Base-by-base conservation (phyloP, 805 yeast genomes). In the Kodamaea neixiangensis region DNA sequence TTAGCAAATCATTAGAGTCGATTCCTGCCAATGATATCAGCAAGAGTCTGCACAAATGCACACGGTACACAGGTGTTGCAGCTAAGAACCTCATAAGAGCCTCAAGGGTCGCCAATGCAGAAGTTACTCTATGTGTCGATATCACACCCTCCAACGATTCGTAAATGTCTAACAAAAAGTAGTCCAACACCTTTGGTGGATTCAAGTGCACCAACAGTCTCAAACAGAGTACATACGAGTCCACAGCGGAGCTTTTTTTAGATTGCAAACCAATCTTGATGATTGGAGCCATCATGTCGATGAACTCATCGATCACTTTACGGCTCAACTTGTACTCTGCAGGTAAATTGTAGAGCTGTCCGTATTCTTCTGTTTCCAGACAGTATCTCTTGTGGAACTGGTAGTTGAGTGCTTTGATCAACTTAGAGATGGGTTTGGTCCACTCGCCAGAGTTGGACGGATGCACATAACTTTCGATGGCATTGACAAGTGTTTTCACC, bases 391-490 rank as follows among this genome's bases (percentile, higher is more conserved):
- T 78, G 60, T 85, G 89, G 52, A 82, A 83, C 55, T 79, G 79
- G 45, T 77, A 73, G 0, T 84, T 78, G 47, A 89, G 69, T 41
- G 82, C 78, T 53, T 79, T 77, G n/a, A 87, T 71, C 21, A 88
- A 77, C 51, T 81, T 81, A 0, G 96, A 77, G 25, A 93, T 79
- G 3, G 85, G 72, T 21, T 78, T 67, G 0, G 96, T 80, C 97
- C 98, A 92, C n/a, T 78, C 77, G 0, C 97, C 98, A n/a, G 76
- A 67, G 64, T 92, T 92, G 0, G 98, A 91, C 5, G 99, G 99
- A 65, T 94, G 97, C 2, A 84, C 85, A 67, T 86, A 89, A 15
- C 97, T 88, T 54, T 81, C 86, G 5, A 91, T 72, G 0, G 96
- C 82, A 48, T 83, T 82, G n/a, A 87, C 58, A 21, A 88, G 70